These are phyloP conservation scores for Acacia melanoxylon DNA, from an alignment of 306 rosid species.

Conservation along the genomic window DNA sequence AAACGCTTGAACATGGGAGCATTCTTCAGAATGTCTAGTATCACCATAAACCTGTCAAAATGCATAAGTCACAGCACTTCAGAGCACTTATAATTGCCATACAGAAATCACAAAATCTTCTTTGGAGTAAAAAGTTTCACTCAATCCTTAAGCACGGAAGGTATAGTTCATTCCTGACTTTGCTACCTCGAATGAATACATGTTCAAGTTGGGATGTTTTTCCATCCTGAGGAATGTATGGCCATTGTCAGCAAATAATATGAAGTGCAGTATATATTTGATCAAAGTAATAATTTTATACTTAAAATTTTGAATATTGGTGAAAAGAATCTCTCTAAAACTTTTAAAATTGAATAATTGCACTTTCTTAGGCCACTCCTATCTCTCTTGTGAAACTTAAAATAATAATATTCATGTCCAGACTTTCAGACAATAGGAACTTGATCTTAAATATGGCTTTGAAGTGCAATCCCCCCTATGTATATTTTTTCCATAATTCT, in stretches of 20 bases:
- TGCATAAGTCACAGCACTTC: slow-evolving; percentile 11
- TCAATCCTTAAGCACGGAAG: not conserved
- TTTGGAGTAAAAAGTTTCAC: slow-evolving; percentile 2
- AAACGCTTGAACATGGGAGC: slow-evolving; percentile 98
- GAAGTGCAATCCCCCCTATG: too few relatives aligned
- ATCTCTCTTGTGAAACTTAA: not conserved
- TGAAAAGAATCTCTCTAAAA: slow-evolving; percentile 1
- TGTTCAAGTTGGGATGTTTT: slow-evolving; percentile 96
- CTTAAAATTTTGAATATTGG: not conserved
- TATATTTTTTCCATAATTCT: too few relatives aligned
- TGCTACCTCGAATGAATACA: slow-evolving; percentile 95
- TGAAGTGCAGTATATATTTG: not conserved
- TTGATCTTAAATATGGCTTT: too few relatives aligned
- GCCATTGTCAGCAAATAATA: slow-evolving; percentile 25
- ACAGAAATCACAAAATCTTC: slow-evolving; percentile 14
- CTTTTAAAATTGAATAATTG: not conserved
- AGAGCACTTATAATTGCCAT: slow-evolving; percentile 1
- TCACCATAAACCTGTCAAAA: slow-evolving; percentile 83
- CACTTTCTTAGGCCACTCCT: not conserved
- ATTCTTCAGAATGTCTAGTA: slow-evolving; percentile 97
- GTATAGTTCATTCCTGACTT: slow-evolving; percentile 74
- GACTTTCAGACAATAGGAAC: not conserved
- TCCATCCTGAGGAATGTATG: slow-evolving; percentile 65
- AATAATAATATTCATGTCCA: not conserved
- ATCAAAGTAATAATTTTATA: not conserved